Evolutionary conservation across 768 basidiomycete species (phyloP), one percentile per base, ranked within the genome.

Genomic region (Cantharellus anzutake): DNA sequence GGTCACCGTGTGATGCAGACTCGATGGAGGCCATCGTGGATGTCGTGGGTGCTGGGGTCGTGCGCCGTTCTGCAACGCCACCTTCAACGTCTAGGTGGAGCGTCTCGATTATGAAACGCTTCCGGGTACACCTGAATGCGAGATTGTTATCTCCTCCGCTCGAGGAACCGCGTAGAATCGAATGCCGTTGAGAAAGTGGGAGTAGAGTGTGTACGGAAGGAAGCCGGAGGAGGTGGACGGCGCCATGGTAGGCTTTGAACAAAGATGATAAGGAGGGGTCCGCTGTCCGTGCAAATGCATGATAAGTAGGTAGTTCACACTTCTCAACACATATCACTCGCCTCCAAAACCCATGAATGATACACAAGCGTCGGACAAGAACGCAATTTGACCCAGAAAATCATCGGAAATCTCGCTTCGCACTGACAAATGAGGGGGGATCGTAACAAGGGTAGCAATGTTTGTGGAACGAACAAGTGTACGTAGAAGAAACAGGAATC

Each of bases 111-210:
- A 93, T 73, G 60, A 97, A 75, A 56, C 90, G 74, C 68, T 86
- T 90, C 65, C 93, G 75, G 66, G 83, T 96, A 66, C 88, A 86
- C 68, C 83, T 86, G 77, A 98, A 99, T 7, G 86, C 91, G 4
- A 99, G 76, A 66, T 98, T 97, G 71, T 98, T 98, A 69, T 97
- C 93, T 4, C 92, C 86, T n/a, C 81, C 80, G 0, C 82, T 76
- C 7, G 71, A 72, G 2, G 72, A 72, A 7, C 90, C 92, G 5
- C 94, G 83, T 51, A 99, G 75, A 3, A 79, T 76, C 3, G 93
- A 98, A 62, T 81, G 81, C 64, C 79, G 83, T 65, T 91, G 84
- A 60, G 89, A 89, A 0, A 87, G 80, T 0, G 93, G 75, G 37
- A 84, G 72, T 44, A 92, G 75, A 35, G 82, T 80, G 59, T 82